Percentiles rank a stretch among this genome's conserved stretches.
These are phyloP conservation scores for Desmodesmus armatus DNA, from an alignment of 139 green algal species.

Conservation along the genomic window DNA sequence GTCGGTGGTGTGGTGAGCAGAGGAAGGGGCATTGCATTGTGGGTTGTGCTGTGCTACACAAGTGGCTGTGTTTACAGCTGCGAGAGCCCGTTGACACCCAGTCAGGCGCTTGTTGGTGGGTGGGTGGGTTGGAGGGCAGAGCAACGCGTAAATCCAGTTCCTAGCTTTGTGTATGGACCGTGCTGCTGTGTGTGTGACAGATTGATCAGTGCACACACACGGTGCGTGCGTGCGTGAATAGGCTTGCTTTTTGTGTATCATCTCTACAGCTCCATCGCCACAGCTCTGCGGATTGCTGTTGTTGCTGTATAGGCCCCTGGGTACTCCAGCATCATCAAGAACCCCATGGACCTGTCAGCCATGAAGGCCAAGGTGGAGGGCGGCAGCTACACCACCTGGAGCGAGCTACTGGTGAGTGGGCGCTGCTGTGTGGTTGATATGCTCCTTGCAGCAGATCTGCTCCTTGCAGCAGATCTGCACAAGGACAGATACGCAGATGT, in stretches of 20 bases:
- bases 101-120: no score
- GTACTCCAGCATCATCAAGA: slow-evolving; percentile 74
- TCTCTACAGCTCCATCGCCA: no score
- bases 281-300: no score
- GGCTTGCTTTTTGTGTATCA: no score
- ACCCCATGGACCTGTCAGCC: slow-evolving; percentile 87
- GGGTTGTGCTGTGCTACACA: neutral
- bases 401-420: no score
- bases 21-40: neutral
- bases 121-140: no score
- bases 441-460: neutral
- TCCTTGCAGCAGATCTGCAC: neutral
- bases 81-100: no score
- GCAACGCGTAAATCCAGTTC: no score
- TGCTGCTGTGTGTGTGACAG: neutral
- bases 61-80: neutral
- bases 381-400: slow-evolving; percentile 64
- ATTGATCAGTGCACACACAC: neutral
- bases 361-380: slow-evolving; percentile 69
- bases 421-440: neutral
- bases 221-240: no score
- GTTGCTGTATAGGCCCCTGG: slow-evolving; percentile 54
- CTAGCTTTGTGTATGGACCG: no score
- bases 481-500: neutral
- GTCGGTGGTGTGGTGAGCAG: neutral